These are phyloP conservation scores for Neoconidiobolus thromboides DNA, from an alignment of 371 early-diverging fungal species.

Conservation along the genomic window DNA sequence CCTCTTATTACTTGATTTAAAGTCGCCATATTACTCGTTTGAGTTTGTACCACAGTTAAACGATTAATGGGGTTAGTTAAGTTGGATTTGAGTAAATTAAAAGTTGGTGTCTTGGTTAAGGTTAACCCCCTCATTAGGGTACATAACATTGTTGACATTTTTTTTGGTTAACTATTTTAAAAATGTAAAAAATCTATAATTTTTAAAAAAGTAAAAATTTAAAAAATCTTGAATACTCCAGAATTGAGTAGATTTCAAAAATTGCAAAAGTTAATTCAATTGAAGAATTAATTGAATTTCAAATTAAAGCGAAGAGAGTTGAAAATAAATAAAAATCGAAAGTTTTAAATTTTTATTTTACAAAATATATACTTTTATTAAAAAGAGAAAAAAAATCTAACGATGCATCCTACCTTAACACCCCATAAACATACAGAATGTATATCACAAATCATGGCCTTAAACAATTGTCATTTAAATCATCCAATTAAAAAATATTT, in stretches of 20 bases:
- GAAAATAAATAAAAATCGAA: too few relatives aligned
- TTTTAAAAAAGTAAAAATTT: background rate
- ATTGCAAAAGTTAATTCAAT: background rate
- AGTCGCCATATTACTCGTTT: constrained; percentile 47
- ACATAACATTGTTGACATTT: too few relatives aligned
- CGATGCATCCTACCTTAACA: background rate
- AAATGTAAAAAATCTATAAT: too few relatives aligned
- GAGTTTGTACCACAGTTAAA: background rate
- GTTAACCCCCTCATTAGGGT: too few relatives aligned
- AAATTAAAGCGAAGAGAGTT: background rate
- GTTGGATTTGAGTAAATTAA: too few relatives aligned
- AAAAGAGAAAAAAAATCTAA: background rate
- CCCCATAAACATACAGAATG: background rate
- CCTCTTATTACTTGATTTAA: constrained; percentile 87
- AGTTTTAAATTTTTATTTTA: too few relatives aligned
- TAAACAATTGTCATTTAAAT: background rate
- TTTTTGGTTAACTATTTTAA: too few relatives aligned
- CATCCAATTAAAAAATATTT: background rate
- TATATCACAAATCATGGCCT: background rate
- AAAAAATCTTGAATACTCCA: background rate
- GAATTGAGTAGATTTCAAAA: background rate
- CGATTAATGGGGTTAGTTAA: too few relatives aligned
- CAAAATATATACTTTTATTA: too few relatives aligned
- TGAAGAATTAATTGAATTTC: background rate
- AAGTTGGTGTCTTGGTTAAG: too few relatives aligned